Evolutionary conservation across 495 filamentous ascomycete genomes (phyloP), one percentile per base, ranked within the genome.

Genomic region (Xylaria scruposa): DNA sequence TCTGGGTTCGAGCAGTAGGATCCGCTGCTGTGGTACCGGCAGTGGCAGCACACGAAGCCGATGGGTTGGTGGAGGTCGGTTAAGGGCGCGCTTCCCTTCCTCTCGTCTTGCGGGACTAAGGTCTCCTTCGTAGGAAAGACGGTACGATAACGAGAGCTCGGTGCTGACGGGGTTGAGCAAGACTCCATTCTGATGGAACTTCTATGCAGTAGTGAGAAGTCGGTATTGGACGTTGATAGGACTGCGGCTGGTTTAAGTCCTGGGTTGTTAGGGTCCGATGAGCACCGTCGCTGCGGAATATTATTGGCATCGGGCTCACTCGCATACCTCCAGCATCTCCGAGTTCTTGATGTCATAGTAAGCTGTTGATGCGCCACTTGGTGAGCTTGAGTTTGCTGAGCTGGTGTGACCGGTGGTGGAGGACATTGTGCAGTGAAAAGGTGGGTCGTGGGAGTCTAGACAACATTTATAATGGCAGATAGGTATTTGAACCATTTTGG

Each of bases 31-130:
- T 51, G 67, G 21, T 69, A 69, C 4, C 56, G 67, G 4, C 67
- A 69, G 67, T 59, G 10, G 56, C 67, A 69, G 42, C 67, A 69
- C 0, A 69, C 56, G 67, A 69, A 60, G 40, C 67, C 67, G 12
- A 69, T 69, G n/a, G 67, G 67, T n/a, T 69, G 67, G 40, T 61
- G 67, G 1, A 6, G 42, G 0, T 59, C 49, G 10, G 65, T 33
- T 44, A 8, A 2, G 0, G n/a, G 17, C 26, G 29, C 1, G 31
- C 47, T 56, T 5, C 44, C 49, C 3, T 56, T 56, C 21, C 49
- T 44, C 4, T 33, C 56, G 2, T 42, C 44, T 38, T 33, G 49
- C 2, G 53, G 13, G 19, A 17, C 6, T 31, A 9, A n/a, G 36
- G 24, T 19, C 15, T 4, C 12, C 9, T 53, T 4, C 1, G 47